These are phyloP conservation scores for Penicillium egyptiacum DNA, from an alignment of 495 filamentous ascomycete genomes.

Conservation along the genomic window DNA sequence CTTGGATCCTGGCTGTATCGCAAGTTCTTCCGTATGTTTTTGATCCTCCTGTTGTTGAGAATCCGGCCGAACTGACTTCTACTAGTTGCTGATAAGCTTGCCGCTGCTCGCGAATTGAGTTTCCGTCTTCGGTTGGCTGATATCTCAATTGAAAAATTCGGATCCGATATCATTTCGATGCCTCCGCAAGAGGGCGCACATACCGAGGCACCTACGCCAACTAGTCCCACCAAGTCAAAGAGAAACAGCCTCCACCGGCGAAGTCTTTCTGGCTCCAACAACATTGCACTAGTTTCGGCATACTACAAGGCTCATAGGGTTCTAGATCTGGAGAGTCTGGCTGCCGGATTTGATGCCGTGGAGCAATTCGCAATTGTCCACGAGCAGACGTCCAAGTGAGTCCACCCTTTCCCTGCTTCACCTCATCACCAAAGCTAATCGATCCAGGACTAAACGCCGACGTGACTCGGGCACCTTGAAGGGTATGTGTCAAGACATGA, in stretches of 20 bases:
- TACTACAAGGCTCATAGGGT: conserved; percentile 59
- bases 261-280: conserved; percentile 26
- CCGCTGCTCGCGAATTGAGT: conserved; percentile 64
- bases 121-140: conserved; percentile 43
- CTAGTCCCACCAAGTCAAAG: conserved; percentile 39
- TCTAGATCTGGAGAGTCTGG: conserved; percentile 70
- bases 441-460: conserved; percentile 30
- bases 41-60: neutral
- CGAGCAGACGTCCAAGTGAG: conserved; percentile 47
- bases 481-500: conserved; percentile 33
- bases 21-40: conserved; percentile 42
- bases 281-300: conserved; percentile 9
- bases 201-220: conserved; percentile 23
- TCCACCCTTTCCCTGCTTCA: neutral
- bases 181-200: conserved; percentile 22
- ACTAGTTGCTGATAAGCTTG: conserved; percentile 48
- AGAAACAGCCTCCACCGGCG: conserved; percentile 27
- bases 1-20: conserved; percentile 69
- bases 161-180: conserved; percentile 41
- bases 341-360: conserved; percentile 63
- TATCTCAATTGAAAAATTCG: conserved; percentile 44
- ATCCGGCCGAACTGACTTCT: conserved; percentile 8
- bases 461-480: conserved; percentile 40
- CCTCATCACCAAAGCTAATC: conserved; percentile 15
- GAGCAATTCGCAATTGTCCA: conserved; percentile 56